Percentiles rank a stretch among this genome's conserved stretches.
phyloP scores from a whole-genome alignment of 768 basidiomycete species.

The Filobasidium wieringae region DNA sequence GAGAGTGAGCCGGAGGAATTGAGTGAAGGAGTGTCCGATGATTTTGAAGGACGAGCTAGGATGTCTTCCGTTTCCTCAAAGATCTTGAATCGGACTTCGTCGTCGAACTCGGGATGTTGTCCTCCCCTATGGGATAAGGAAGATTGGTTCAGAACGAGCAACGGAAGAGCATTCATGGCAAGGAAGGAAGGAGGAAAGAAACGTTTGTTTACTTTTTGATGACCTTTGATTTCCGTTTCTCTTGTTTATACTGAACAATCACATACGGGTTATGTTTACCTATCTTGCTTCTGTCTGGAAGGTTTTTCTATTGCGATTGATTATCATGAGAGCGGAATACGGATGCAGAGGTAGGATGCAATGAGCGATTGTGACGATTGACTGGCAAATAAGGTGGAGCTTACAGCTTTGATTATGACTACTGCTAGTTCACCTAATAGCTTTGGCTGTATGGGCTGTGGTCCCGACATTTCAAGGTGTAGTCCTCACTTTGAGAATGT shows the following conservation, averaged over 20 bases:
- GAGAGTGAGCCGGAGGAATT: neutral
- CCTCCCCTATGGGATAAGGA: constrained; percentile 50
- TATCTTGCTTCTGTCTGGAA: constrained; percentile 69
- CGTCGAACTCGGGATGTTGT: constrained; percentile 88
- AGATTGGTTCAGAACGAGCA: neutral
- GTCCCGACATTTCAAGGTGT: no score
- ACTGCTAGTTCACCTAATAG: constrained; percentile 13
- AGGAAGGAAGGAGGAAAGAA: neutral
- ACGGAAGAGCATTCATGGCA: no score
- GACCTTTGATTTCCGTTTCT: constrained; percentile 56
- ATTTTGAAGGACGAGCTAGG: constrained; percentile 15
- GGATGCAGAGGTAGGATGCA: neutral
- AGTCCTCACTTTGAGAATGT: no score
- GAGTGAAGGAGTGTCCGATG: neutral
- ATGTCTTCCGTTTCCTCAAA: constrained; percentile 44
- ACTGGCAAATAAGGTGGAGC: neutral
- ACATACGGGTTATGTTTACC: constrained; percentile 87
- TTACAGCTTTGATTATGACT: constrained; percentile 14
- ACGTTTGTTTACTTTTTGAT: constrained; percentile 46
- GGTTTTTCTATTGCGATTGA: constrained; percentile 44
- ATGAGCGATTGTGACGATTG: neutral
- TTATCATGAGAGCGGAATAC: no score
- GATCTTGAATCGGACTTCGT: constrained; percentile 71
- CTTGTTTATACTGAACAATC: constrained; percentile 52
- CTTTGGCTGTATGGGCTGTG: constrained; percentile 4